These are phyloP conservation scores for Gossypium anomalum DNA, from an alignment of 345 rosid genomes.

Conservation along the genomic window DNA sequence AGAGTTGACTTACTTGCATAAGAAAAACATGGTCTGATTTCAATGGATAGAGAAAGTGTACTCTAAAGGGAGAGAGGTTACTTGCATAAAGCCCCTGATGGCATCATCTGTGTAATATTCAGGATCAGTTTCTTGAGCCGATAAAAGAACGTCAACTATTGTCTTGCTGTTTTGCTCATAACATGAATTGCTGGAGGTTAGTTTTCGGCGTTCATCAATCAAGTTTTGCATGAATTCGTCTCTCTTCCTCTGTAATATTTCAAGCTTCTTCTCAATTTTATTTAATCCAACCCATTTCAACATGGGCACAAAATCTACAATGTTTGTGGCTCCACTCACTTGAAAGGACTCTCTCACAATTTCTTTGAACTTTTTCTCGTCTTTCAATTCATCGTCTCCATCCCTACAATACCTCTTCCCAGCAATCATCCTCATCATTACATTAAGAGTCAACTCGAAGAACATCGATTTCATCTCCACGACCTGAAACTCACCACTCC, in stretches of 20 bases:
- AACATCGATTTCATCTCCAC: slow-evolving; percentile 28
- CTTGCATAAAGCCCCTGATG: slow-evolving; percentile 35
- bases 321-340: slow-evolving; percentile 23
- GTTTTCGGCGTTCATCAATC: slow-evolving; percentile 31
- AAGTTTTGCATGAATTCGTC: slow-evolving; percentile 36
- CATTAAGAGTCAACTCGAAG: slow-evolving; percentile 32
- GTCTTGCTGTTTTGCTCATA: slow-evolving; percentile 19
- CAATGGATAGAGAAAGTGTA: background rate
- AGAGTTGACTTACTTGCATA: background rate
- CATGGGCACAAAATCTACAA: slow-evolving; percentile 40
- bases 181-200: background rate
- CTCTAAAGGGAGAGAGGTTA: background rate
- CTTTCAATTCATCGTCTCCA: slow-evolving; percentile 26
- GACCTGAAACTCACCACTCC: slow-evolving; percentile 1
- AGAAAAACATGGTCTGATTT: background rate
- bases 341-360: slow-evolving; percentile 26
- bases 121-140: slow-evolving; percentile 39
- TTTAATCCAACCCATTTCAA: slow-evolving; percentile 25
- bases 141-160: slow-evolving; percentile 44
- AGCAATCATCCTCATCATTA: slow-evolving; percentile 41
- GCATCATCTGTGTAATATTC: slow-evolving; percentile 40
- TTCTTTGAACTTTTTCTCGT: slow-evolving; percentile 31
- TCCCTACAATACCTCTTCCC: slow-evolving; percentile 45
- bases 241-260: slow-evolving; percentile 9
- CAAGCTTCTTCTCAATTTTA: slow-evolving; percentile 15